Conservation (phyloP, 257 asterid species). For the Plantago major region DNA sequence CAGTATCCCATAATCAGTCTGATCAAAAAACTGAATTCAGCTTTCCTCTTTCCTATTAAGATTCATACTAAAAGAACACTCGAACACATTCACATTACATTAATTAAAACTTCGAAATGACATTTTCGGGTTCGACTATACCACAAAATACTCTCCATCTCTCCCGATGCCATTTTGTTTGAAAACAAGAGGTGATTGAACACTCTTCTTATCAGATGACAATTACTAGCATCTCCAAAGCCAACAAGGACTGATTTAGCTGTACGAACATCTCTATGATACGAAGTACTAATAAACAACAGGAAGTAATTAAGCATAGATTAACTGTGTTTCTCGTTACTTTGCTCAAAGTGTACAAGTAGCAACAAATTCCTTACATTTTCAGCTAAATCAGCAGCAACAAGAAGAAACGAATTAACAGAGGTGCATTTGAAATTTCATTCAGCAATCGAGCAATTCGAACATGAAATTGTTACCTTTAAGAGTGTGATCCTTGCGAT, state of each 20-base stretch:
- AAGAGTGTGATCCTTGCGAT: conserved; percentile 65
- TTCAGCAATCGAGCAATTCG: no score
- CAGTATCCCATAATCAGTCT: neutral
- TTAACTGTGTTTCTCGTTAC: no score
- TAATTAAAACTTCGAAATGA: conserved; percentile 1
- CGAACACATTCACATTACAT: neutral
- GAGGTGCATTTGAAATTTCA: no score
- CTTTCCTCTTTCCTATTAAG: neutral
- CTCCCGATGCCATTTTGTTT: neutral
- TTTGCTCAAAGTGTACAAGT: no score
- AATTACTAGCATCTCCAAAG: neutral
- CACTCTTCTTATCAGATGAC: neutral
- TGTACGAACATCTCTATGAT: no score
- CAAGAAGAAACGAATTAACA: no score
- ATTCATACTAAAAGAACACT: neutral
- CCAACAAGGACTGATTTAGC: no score
- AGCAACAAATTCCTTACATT: no score
- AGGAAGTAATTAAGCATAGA: no score
- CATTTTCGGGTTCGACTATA: neutral
- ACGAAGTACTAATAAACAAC: no score
- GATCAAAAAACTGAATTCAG: neutral
- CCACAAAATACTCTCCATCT: no score
- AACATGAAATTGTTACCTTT: conserved; percentile 25
- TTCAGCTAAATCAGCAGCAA: no score
- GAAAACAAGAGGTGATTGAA: neutral